Conservation (phyloP, 2,329 filamentous ascomycete species). For the Cladorrhinum sp. region DNA sequence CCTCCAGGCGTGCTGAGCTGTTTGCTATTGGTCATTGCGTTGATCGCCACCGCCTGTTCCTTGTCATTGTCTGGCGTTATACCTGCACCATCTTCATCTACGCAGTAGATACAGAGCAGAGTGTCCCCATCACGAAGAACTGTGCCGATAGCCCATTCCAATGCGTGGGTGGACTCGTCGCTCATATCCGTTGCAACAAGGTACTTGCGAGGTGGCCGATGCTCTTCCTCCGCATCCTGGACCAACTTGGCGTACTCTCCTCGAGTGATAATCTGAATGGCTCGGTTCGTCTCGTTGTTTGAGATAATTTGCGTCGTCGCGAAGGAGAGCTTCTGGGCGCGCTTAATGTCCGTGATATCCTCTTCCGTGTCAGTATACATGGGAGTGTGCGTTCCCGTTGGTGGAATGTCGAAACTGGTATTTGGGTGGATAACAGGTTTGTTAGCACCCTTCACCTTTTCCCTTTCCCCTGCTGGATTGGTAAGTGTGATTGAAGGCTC, state of each 20-base stretch:
- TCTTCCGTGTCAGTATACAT: conserved; percentile 84
- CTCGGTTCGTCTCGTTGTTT: conserved; percentile 72
- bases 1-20: conserved; percentile 30
- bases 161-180: conserved; percentile 87
- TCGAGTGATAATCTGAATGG: conserved; percentile 84
- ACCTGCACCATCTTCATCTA: conserved; percentile 74
- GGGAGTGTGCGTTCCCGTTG: conserved; percentile 50
- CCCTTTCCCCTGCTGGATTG: conserved; percentile 51
- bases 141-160: conserved; percentile 97
- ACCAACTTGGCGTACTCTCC: conserved; percentile 79
- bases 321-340: conserved; percentile 80
- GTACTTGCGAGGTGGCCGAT: conserved; percentile 80
- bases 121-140: conserved; percentile 93
- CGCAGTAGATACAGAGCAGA: conserved; percentile 86
- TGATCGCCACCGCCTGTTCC: conserved; percentile 71
- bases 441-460: conserved; percentile 51
- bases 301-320: conserved; percentile 77
- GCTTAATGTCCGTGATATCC: conserved; percentile 78
- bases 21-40: conserved; percentile 53
- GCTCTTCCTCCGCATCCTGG: conserved; percentile 73
- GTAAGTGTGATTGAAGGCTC: conserved; percentile 67
- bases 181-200: conserved; percentile 94
- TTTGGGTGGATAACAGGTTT: conserved; percentile 70
- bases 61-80: conserved; percentile 57
- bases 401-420: conserved; percentile 76